These are phyloP conservation scores for Boletellus ananas DNA, from an alignment of 768 basidiomycete genomes.

Conservation along the genomic window DNA sequence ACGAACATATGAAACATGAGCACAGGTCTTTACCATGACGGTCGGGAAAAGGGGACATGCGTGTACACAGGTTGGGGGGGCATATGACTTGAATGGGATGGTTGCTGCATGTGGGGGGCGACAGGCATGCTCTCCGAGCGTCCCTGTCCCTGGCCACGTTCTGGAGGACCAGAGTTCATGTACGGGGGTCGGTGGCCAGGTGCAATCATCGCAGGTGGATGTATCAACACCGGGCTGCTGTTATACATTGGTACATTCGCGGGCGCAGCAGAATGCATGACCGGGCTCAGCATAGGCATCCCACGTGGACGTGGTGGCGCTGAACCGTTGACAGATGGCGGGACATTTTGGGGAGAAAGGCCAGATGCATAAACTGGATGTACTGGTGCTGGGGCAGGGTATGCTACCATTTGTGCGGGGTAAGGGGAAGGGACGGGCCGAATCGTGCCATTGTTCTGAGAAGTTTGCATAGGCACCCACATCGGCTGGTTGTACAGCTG, in stretches of 20 bases:
- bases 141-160: constrained; percentile 40
- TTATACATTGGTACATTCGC: constrained; percentile 52
- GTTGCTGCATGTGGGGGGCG: constrained; percentile 38
- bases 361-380: constrained; percentile 46
- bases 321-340: constrained; percentile 26
- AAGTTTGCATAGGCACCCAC: constrained; percentile 56
- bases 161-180: constrained; percentile 45
- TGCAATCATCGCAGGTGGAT: constrained; percentile 39
- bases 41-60: constrained; percentile 28
- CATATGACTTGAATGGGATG: constrained; percentile 26
- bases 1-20: constrained; percentile 16
- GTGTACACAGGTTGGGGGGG: constrained; percentile 29
- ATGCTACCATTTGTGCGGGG: constrained; percentile 59
- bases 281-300: constrained; percentile 68
- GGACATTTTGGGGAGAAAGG: constrained; percentile 38
- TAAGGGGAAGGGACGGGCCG: constrained; percentile 59
- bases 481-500: constrained; percentile 58
- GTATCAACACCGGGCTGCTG: constrained; percentile 68
- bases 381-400: constrained; percentile 49
- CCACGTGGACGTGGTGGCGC: constrained; percentile 44
- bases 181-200: constrained; percentile 34
- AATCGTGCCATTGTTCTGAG: constrained; percentile 50
- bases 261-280: constrained; percentile 54
- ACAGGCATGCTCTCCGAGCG: constrained; percentile 45
- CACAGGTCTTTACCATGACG: constrained; percentile 28